phyloP scores from a whole-genome alignment of 495 filamentous ascomycete genomes.

The Aspergillus ostianus region DNA sequence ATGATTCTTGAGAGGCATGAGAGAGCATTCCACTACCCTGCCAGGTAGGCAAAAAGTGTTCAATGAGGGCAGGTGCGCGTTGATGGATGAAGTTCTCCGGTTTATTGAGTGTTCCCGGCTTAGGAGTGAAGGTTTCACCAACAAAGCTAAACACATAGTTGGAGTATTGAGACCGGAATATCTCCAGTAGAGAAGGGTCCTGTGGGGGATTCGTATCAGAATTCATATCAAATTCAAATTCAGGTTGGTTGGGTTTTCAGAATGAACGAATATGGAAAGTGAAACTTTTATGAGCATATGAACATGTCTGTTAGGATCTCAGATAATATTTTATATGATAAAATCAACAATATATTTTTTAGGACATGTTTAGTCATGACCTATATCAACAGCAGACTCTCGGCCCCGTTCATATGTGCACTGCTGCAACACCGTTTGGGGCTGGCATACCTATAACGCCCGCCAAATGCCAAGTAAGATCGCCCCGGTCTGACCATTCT shows the following conservation, averaged over 20 bases:
- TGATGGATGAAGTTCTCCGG: not conserved
- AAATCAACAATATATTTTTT: too few species aligned
- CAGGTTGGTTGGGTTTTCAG: too few species aligned
- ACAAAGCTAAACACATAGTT: not conserved
- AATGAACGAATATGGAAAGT: not conserved
- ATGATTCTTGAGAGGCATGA: not conserved
- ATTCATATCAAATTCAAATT: too few species aligned
- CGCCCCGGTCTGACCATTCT: too few species aligned
- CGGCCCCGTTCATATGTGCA: too few species aligned
- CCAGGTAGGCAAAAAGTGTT: not conserved
- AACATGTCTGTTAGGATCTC: not conserved
- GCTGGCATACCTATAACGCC: too few species aligned
- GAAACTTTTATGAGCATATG: not conserved
- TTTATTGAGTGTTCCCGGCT: not conserved
- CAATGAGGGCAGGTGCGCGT: not conserved
- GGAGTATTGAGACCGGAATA: slow-evolving; percentile 1
- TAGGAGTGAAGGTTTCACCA: not conserved
- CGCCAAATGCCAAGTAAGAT: too few species aligned
- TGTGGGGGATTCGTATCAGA: not conserved
- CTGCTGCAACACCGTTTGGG: too few species aligned
- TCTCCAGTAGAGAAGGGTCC: not conserved
- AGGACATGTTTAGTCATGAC: too few species aligned
- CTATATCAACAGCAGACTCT: too few species aligned
- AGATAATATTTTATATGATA: too few species aligned
- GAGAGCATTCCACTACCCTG: not conserved